Evolutionary conservation across 371 early-diverging fungal species (phyloP), one percentile per base, ranked within the genome.

Genomic region (Lichtheimia ornata): DNA sequence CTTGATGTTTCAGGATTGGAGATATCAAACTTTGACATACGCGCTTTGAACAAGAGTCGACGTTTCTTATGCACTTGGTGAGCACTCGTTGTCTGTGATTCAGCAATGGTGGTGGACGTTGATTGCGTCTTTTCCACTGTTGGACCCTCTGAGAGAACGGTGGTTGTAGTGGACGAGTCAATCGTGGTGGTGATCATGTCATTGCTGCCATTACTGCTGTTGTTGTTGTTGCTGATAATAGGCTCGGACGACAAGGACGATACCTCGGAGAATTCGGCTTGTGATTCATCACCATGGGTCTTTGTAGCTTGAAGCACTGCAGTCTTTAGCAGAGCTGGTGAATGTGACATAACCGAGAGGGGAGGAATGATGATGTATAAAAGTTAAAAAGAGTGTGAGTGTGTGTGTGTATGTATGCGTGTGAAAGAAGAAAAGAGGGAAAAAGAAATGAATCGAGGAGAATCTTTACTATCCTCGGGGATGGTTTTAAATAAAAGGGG

Each of bases 1-100:
- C 83, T 79, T 6, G 72, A 73, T 3, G 70, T 68, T 15, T 78
- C 75, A 41, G 78, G 70, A 45, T 78, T 74, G 4, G 79, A 67
- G 17, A 73, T 53, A 62, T 81, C 82, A 59, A 81, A 76, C 51
- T 72, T 72, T 12, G 79, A 69, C 44, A 69, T 56, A 12, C 82
- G 72, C 43, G 79, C 70, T 66, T 70, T 72, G 60, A 81, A 81
- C 1, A 64, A 7, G 14, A 73, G 59, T 9, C 65, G 72, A 5
- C 73, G 50, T 54, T 72, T 62, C 47, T 66, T 71, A 20, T 63
- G 11, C 12, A 63, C 56, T 30, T 58, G 60, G 25, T 53, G 43
- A 0, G 47, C 14, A n/a, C 47, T 47, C 3, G 22, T 42, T 54
- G 45, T 54, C 18, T 18, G 50, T 50, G 2, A 20, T 49, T 27